Evolutionary conservation across 176 grass and related monocot species (phyloP), one percentile per base, ranked within the genome.

Genomic region (Musa troglodytarum): DNA sequence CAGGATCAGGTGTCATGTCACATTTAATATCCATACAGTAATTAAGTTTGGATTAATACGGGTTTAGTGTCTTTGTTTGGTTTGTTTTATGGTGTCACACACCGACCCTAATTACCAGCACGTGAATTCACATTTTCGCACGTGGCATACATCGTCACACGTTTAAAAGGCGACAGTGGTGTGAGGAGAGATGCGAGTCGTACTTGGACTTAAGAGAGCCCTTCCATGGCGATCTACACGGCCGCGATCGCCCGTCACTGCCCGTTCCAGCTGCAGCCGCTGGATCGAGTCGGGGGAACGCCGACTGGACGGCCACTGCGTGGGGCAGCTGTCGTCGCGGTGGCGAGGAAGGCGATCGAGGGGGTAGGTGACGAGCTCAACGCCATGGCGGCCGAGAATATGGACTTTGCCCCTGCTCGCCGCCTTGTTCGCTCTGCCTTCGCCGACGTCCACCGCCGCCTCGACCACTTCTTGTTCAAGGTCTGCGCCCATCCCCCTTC

Each of bases 391-490:
- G 77, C 87, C 52, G 76, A 92, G 89, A 77, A 83, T 73, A 81
- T 92, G 49, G 93, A 92, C 87, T 92, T 90, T 85, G 93, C 93
- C 17, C 89, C 93, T 23, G 83, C 93, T 49, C 93, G 93, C 21
- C 81, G 93, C 1, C 85, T 87, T 52, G 85, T 88, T 69, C 87
- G 87, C 49, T 79, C 65, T 2, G 79, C 82, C 52, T 96, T 96
- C 81, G 80, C 57, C 52, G 89, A 89, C 49, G 85, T 92, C 75
- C 93, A 92, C 25, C 77, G 72, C 61, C 79, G 85, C 49, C 90
- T 96, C 65, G 93, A 96, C 58, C 90, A 96, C 75, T 87, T 72
- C 85, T 83, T 96, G 23, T 96, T 96, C 85, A 90, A 96, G 93
- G 93, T 88, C n/a, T 75, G 34, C 34, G 34, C 25, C 63, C 20